phyloP scores from a whole-genome alignment of 805 yeast species.

The Schwanniomyces sp. region DNA sequence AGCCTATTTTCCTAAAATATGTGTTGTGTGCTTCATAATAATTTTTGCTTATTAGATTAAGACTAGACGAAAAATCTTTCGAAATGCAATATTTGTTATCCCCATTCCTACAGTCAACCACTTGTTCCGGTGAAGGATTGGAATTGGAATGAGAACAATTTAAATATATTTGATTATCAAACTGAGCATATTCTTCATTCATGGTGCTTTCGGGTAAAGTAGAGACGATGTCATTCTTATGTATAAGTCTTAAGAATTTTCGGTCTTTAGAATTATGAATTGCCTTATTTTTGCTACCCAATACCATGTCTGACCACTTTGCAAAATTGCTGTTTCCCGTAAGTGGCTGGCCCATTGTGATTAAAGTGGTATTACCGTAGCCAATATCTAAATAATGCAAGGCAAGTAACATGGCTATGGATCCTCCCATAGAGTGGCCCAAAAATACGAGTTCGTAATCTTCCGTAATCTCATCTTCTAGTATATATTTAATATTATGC shows the following conservation, averaged over 20 bases:
- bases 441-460: slow-evolving; percentile 24
- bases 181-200: slow-evolving; percentile 26
- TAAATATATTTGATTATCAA: slow-evolving; percentile 38
- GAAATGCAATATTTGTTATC: slow-evolving; percentile 27
- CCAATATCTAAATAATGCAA: slow-evolving; percentile 37
- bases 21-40: slow-evolving; percentile 34
- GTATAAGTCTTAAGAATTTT: slow-evolving; percentile 24
- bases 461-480: slow-evolving; percentile 19
- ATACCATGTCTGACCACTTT: slow-evolving; percentile 31
- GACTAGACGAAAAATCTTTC: slow-evolving; percentile 21
- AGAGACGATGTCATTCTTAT: slow-evolving; percentile 23
- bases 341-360: slow-evolving; percentile 47
- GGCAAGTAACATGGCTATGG: slow-evolving; percentile 36
- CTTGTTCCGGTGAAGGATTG: slow-evolving; percentile 24
- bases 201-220: slow-evolving; percentile 27
- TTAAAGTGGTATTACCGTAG: slow-evolving; percentile 25
- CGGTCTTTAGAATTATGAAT: slow-evolving; percentile 17
- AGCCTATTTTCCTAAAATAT: slow-evolving; percentile 37
- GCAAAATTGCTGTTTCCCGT: slow-evolving; percentile 40
- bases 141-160: slow-evolving; percentile 26
- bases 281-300: slow-evolving; percentile 26
- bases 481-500: slow-evolving; percentile 18
- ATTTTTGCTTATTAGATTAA: slow-evolving; percentile 10
- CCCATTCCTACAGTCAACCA: slow-evolving; percentile 32
- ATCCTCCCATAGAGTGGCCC: slow-evolving; percentile 43